Conservation (phyloP, 2,329 filamentous ascomycete genomes). For the Gliomastix tumulicola region DNA sequence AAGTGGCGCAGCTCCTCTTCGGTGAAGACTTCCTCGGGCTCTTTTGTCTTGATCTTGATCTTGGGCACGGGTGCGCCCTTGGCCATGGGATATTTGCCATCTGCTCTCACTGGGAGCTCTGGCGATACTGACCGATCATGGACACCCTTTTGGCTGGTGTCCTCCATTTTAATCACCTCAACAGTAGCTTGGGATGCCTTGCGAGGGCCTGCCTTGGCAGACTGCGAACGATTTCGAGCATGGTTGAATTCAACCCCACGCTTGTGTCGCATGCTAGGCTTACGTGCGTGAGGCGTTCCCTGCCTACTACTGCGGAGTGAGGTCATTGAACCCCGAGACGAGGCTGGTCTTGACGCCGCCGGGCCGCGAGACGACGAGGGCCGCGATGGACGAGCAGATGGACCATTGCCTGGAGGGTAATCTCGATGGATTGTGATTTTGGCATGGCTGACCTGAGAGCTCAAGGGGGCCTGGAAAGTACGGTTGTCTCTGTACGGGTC, state of each 20-base stretch:
- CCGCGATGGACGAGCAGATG: constrained; percentile 10
- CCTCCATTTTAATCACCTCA: neutral
- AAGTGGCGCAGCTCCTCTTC: constrained; percentile 76
- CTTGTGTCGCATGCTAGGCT: constrained; percentile 37
- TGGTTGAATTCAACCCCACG: constrained; percentile 49
- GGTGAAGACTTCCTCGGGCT: constrained; percentile 36
- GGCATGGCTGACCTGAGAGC: constrained; percentile 50
- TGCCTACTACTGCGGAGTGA: constrained; percentile 42
- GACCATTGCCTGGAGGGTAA: no score
- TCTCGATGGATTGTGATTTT: constrained; percentile 63
- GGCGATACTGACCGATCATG: constrained; percentile 18
- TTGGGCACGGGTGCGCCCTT: constrained; percentile 8
- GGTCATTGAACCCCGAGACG: constrained; percentile 34
- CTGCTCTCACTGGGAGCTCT: constrained; percentile 14
- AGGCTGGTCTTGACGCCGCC: constrained; percentile 19
- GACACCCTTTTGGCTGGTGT: neutral
- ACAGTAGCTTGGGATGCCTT: constrained; percentile 5
- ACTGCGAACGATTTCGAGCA: constrained; percentile 33
- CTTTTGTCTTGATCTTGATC: constrained; percentile 4
- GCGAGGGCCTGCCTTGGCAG: constrained; percentile 16
- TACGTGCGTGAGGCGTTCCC: constrained; percentile 31
- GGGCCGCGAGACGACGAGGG: constrained; percentile 18
- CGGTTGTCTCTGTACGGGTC: constrained; percentile 75
- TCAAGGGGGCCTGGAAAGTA: constrained; percentile 25
- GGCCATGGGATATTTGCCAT: constrained; percentile 16